phyloP scores from a whole-genome alignment of 129 eudicot species.

The Artemisia tridentata region DNA sequence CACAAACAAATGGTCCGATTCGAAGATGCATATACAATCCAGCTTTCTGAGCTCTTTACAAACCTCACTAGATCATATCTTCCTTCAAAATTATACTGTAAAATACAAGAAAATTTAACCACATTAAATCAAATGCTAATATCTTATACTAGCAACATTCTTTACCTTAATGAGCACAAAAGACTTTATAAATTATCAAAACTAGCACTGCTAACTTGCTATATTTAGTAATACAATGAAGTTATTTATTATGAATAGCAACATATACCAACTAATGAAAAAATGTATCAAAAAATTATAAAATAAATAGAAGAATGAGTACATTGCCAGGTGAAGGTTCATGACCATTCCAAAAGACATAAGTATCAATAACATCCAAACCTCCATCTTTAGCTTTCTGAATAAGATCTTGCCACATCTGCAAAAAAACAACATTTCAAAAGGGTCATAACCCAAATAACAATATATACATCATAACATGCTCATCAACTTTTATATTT shows the following conservation, averaged over 20 bases:
- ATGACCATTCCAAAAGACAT: conserved; percentile 89
- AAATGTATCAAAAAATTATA: neutral
- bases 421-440: conserved; percentile 26
- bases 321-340: conserved; percentile 95
- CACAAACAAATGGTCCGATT: conserved; percentile 97
- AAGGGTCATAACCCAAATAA: neutral
- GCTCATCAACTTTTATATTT: neutral
- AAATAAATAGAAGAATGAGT: neutral
- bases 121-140: neutral
- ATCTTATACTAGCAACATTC: neutral
- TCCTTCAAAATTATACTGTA: conserved; percentile 87
- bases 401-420: conserved; percentile 97
- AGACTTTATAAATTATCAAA: too few relatives aligned
- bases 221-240: too few relatives aligned
- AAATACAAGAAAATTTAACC: conserved; percentile 15
- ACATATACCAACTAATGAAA: too few relatives aligned
- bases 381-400: conserved; percentile 95
- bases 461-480: neutral
- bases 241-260: too few relatives aligned
- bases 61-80: conserved; percentile 76
- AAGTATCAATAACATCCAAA: conserved; percentile 82
- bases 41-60: conserved; percentile 71
- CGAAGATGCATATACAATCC: conserved; percentile 82
- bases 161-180: too few relatives aligned
- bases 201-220: too few relatives aligned